A percentile compares a stretch with the other conserved stretches of the same genome.
Evolutionary conservation across 2,329 filamentous ascomycete genomes (phyloP).

Genomic region (Calonectria hawksworthii): DNA sequence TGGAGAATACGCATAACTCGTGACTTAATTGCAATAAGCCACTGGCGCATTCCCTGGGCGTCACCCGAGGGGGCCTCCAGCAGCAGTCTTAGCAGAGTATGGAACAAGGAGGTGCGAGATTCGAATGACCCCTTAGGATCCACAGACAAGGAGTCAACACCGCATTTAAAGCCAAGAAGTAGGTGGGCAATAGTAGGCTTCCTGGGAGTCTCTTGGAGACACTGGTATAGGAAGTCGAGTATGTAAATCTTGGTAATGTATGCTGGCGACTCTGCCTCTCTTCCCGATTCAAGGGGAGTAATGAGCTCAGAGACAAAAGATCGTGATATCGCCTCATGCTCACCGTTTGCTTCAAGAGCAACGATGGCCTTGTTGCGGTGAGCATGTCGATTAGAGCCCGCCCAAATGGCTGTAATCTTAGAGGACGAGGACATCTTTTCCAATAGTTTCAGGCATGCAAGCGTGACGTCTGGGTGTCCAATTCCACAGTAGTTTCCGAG

Average conservation of each 20-base stretch:
- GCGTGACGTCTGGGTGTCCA: slow-evolving; percentile 83
- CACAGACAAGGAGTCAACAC: slow-evolving; percentile 77
- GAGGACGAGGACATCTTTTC: slow-evolving; percentile 89
- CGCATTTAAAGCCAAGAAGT: slow-evolving; percentile 88
- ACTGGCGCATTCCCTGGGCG: slow-evolving; percentile 72
- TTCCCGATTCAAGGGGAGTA: slow-evolving; percentile 79
- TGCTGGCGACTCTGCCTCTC: slow-evolving; percentile 76
- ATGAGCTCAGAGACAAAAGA: slow-evolving; percentile 79
- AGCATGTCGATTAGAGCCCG: slow-evolving; percentile 70
- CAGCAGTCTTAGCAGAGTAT: slow-evolving; percentile 81
- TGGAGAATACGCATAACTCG: slow-evolving; percentile 81
- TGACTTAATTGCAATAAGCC: slow-evolving; percentile 78
- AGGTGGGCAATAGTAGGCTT: slow-evolving; percentile 92
- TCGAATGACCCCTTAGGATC: slow-evolving; percentile 79
- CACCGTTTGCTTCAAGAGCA: slow-evolving; percentile 85
- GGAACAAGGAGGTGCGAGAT: slow-evolving; percentile 82
- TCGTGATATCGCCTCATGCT: slow-evolving; percentile 83
- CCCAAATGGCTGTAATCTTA: slow-evolving; percentile 81
- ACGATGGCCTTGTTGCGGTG: slow-evolving; percentile 89
- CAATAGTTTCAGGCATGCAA: slow-evolving; percentile 85
- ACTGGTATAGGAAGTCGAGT: slow-evolving; percentile 87
- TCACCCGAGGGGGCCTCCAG: slow-evolving; percentile 77
- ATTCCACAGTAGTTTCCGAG: slow-evolving; percentile 90
- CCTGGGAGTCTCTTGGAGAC: slow-evolving; percentile 80
- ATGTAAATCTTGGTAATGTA: slow-evolving; percentile 89